phyloP scores from a whole-genome alignment of 2,329 filamentous ascomycete species.

The Penicillium aurantiogriseum region DNA sequence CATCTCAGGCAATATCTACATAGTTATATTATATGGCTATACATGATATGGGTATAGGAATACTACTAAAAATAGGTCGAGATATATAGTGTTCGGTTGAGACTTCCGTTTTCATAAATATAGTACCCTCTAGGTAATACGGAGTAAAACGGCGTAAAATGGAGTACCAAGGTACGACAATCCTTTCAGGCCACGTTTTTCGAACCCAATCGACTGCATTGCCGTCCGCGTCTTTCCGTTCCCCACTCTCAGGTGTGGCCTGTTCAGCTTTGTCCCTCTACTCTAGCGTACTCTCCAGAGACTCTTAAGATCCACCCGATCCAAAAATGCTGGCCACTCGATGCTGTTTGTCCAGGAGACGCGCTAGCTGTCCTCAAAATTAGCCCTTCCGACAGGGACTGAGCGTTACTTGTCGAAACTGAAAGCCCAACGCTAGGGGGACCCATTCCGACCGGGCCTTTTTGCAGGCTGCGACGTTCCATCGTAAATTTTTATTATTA shows the following conservation, averaged over 20 bases:
- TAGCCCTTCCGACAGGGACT: constrained; percentile 19
- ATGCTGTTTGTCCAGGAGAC: constrained; percentile 22
- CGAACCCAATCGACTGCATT: constrained; percentile 36
- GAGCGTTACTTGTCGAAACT: constrained; percentile 14
- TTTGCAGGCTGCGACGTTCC: constrained; percentile 17
- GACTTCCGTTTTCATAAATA: constrained; percentile 1
- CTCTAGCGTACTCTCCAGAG: constrained; percentile 2
- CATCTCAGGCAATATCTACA: too few species aligned
- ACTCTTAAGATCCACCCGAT: constrained; percentile 12
- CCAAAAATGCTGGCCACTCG: constrained; percentile 25
- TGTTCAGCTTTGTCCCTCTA: constrained; percentile 15
- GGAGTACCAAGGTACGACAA: constrained; percentile 1
- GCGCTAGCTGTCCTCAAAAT: constrained; percentile 21
- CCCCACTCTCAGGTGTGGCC: constrained; percentile 26
- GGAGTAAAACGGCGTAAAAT: not conserved
- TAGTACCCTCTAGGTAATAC: not conserved
- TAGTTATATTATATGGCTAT: too few species aligned
- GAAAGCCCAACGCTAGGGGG: constrained; percentile 13
- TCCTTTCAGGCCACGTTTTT: constrained; percentile 16
- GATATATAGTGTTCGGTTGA: not conserved
- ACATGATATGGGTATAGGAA: not conserved
- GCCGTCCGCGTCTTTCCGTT: constrained; percentile 37
- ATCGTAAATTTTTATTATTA: not conserved
- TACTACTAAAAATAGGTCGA: not conserved
- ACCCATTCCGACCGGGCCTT: constrained; percentile 18